A percentile compares a stretch with the other conserved stretches of the same genome.
phyloP scores from a whole-genome alignment of 225 moss, liverwort and hornwort genomes.

The Marchantia paleacea region DNA sequence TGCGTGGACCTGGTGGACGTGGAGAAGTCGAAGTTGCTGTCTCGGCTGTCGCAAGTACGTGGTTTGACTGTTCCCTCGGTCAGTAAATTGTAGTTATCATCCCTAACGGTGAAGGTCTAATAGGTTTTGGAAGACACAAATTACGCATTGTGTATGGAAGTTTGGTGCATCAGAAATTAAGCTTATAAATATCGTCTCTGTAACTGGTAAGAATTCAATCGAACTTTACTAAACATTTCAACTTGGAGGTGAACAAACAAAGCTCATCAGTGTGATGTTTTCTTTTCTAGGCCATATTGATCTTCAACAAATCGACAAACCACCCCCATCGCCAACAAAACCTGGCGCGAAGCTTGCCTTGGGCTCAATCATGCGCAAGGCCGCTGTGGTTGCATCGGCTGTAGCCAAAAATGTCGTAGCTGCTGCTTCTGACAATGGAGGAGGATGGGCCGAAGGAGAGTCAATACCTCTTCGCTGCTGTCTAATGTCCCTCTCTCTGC shows the following conservation, averaged over 20 bases:
- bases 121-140: background rate
- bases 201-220: background rate
- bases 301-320: slow-evolving; percentile 37
- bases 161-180: background rate
- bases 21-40: slow-evolving; percentile 98
- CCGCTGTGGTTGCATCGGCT: slow-evolving; percentile 51
- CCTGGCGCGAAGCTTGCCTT: slow-evolving; percentile 60
- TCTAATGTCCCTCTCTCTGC: slow-evolving; percentile 90
- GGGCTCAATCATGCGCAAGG: slow-evolving; percentile 72
- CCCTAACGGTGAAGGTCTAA: background rate
- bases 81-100: background rate
- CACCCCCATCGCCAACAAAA: slow-evolving; percentile 55
- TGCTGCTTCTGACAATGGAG: slow-evolving; percentile 39
- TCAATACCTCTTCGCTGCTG: slow-evolving; percentile 85
- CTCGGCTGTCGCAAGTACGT: slow-evolving; percentile 59
- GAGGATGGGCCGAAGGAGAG: slow-evolving; percentile 50
- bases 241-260: background rate
- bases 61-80: background rate
- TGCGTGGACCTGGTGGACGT: slow-evolving; percentile 95
- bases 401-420: slow-evolving; percentile 88
- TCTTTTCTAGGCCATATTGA: slow-evolving; percentile 44
- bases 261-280: background rate
- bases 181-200: background rate
- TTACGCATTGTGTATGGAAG: background rate
- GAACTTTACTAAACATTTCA: background rate